A percentile compares a stretch with the other conserved stretches of the same genome.
These are phyloP conservation scores for Conticribra weissflogii DNA, from an alignment of 108 stramenopile genomes.

Conservation along the genomic window DNA sequence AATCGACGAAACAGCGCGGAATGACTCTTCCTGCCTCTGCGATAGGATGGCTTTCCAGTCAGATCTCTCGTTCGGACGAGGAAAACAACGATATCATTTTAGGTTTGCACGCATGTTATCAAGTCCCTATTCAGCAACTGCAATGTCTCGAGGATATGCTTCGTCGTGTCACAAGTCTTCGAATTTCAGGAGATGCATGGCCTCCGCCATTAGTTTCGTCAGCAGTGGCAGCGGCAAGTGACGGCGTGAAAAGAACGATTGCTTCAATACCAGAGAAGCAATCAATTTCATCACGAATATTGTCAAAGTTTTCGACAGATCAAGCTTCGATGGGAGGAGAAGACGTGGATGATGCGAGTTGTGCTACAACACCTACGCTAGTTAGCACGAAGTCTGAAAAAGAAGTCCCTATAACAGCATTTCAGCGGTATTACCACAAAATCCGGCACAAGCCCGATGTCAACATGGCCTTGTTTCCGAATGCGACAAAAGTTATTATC, in stretches of 20 bases:
- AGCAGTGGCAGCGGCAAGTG: constrained; percentile 18
- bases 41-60: constrained; percentile 71
- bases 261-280: constrained; percentile 22
- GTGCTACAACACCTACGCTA: constrained; percentile 4
- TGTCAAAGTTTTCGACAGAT: constrained; percentile 39
- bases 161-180: constrained; percentile 61
- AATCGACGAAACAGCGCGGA: constrained; percentile 38
- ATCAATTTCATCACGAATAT: constrained; percentile 20
- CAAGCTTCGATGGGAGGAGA: constrained; percentile 23
- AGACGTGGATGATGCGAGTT: constrained; percentile 28
- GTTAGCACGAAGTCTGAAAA: not conserved
- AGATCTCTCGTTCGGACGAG: constrained; percentile 18
- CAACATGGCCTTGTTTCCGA: constrained; percentile 72
- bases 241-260: constrained; percentile 16
- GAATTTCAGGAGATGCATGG: constrained; percentile 68
- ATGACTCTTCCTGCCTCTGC: constrained; percentile 75
- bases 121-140: constrained; percentile 53
- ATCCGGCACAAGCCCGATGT: constrained; percentile 54
- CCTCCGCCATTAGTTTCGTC: constrained; percentile 42
- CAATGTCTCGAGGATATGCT: constrained; percentile 55
- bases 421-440: constrained; percentile 44
- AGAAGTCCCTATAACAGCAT: constrained; percentile 24
- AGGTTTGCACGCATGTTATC: constrained; percentile 18
- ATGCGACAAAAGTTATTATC: constrained; percentile 62
- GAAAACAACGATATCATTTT: constrained; percentile 1